Evolutionary conservation across 1,139 yeast genomes (phyloP).

Genomic region (Yamadazyma siamensis): DNA sequence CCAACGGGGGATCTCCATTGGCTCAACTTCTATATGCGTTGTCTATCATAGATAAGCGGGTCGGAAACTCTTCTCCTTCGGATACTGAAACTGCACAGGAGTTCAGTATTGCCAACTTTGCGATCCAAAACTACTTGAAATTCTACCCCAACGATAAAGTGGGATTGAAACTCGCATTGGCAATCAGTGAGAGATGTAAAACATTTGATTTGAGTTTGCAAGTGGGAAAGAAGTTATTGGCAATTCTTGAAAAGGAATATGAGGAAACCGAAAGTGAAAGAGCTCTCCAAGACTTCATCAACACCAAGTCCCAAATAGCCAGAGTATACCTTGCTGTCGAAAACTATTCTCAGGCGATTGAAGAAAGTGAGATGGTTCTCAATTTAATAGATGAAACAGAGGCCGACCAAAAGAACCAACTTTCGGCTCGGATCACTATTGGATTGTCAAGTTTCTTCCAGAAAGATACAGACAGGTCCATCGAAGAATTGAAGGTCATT

Average conservation of each 20-base stretch:
- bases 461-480: constrained; percentile 58
- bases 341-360: constrained; percentile 56
- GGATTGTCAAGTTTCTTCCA: constrained; percentile 70
- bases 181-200: constrained; percentile 69
- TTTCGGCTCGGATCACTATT: constrained; percentile 64
- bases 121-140: constrained; percentile 69
- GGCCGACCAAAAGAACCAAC: constrained; percentile 18
- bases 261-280: constrained; percentile 53
- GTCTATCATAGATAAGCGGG: constrained; percentile 46
- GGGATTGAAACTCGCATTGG: constrained; percentile 58
- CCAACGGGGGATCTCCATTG: constrained; percentile 70
- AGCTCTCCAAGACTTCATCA: constrained; percentile 49
- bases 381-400: constrained; percentile 45
- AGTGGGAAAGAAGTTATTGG: constrained; percentile 46
- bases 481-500: constrained; percentile 63
- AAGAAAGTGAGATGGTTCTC: constrained; percentile 55
- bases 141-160: constrained; percentile 60
- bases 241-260: constrained; percentile 52
- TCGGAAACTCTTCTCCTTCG: constrained; percentile 36
- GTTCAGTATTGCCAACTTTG: constrained; percentile 63
- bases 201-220: constrained; percentile 53
- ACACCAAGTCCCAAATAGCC: constrained; percentile 65
- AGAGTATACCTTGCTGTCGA: constrained; percentile 63
- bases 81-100: constrained; percentile 63
- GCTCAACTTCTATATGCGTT: constrained; percentile 73